Evolutionary conservation across 2,329 filamentous ascomycete species (phyloP), one percentile per base, ranked within the genome.

Genomic region (Pseudocercospora cruenta): DNA sequence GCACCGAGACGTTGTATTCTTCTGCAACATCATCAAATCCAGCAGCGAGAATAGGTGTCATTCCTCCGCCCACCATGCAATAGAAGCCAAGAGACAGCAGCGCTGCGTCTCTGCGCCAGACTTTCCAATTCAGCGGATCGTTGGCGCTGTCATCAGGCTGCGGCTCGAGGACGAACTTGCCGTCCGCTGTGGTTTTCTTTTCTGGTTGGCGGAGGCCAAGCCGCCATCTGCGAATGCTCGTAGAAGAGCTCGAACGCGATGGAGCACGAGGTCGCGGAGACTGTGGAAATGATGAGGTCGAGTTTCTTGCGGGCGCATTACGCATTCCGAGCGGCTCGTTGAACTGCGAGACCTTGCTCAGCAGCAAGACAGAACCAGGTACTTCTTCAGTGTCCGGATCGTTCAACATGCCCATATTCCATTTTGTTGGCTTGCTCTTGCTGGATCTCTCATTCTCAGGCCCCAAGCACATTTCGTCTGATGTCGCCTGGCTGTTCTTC

Each of bases 111-210:
- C 94, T 85, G 47, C 92, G 87, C 89, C 92, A 92, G 6, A 85
- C 81, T 0, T 91, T 89, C 94, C 94, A 98, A 77, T 98, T 98
- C 64, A 98, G 81, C 0, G 94, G 94, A 73, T 98, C 94, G 70
- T 98, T 97, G 60, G 85, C 83, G 0, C 92, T 93, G 60, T 97
- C 93, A 66, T 97, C 93, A 0, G 94, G 94, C 76, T 98, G 94
- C 0, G 94, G 94, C 0, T 96, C 91, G 14, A 98, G 82, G 63
- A 98, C 93, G 73, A 97, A 93, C 67, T 87, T 86, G 16, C 93
- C 93, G 76, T 97, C 91, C 39, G 85, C 80, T 1, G 93, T 97
- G 70, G 84, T 90, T 82, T 97, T 97, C 80, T 88, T 87, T 54
- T 82, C 82, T 12, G 71, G 68, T 1, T 58, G 45, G 9, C 24